Conservation (phyloP, 441 rosid genomes). For the Erodium texanum region DNA sequence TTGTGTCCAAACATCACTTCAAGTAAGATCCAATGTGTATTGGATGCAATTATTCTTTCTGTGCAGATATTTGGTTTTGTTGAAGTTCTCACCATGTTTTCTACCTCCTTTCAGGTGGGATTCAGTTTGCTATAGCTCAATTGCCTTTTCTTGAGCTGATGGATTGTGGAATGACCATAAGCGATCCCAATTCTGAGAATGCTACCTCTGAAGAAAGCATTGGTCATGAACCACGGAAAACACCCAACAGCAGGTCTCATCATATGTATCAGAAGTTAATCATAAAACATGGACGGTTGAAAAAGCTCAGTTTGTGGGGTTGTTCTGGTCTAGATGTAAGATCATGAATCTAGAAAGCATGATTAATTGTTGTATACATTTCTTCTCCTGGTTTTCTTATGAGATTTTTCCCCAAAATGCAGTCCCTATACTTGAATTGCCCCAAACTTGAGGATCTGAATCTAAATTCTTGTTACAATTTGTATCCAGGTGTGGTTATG, state of each 20-base stretch:
- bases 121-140: slow-evolving; percentile 91
- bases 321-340: slow-evolving; percentile 93
- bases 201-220: slow-evolving; percentile 29
- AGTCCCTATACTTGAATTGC: slow-evolving; percentile 81
- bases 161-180: slow-evolving; percentile 93
- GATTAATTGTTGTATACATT: neutral
- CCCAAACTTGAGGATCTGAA: slow-evolving; percentile 82
- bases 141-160: slow-evolving; percentile 84
- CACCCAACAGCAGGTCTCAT: slow-evolving; percentile 41
- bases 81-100: neutral
- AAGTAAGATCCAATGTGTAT: neutral
- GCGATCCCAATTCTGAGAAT: slow-evolving; percentile 44
- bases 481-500: slow-evolving; percentile 52
- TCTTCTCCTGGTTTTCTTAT: slow-evolving; percentile 9
- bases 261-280: slow-evolving; percentile 73
- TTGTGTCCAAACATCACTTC: neutral
- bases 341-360: slow-evolving; percentile 8
- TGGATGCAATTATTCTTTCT: neutral
- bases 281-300: slow-evolving; percentile 64
- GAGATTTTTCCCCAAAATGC: slow-evolving; percentile 28
- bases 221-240: slow-evolving; percentile 33
- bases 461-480: slow-evolving; percentile 63
- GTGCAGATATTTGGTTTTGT: neutral
- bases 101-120: slow-evolving; percentile 56
- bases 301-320: slow-evolving; percentile 95